These are phyloP conservation scores for Metschnikowia continentalis DNA, from an alignment of 805 yeast species.

Conservation along the genomic window DNA sequence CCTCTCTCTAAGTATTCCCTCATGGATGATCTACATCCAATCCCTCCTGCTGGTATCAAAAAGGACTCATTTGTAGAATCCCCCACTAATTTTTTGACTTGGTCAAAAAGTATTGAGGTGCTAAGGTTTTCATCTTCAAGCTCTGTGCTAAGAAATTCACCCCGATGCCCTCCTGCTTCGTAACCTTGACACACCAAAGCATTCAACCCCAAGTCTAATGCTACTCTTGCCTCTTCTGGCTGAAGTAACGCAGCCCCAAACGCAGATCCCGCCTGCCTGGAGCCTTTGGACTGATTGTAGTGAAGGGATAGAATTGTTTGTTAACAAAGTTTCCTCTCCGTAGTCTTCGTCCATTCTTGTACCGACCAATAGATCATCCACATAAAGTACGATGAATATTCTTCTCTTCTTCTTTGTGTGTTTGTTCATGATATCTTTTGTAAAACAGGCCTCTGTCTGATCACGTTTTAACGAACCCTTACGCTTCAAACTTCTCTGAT, in stretches of 20 bases:
- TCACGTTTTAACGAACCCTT: too few relatives aligned
- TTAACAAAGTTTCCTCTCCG: too few relatives aligned
- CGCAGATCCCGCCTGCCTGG: constrained; percentile 34
- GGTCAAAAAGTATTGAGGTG: constrained; percentile 28
- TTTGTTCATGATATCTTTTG: too few relatives aligned
- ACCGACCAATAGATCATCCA: too few relatives aligned
- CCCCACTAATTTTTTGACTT: constrained; percentile 12
- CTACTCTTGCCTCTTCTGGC: constrained; percentile 37
- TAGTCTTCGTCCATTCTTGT: too few relatives aligned
- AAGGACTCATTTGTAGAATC: constrained; percentile 19
- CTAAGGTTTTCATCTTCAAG: constrained; percentile 31
- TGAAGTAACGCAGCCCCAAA: constrained; percentile 47
- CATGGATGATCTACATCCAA: constrained; percentile 31
- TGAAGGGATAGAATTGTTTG: too few relatives aligned
- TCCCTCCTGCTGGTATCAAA: constrained; percentile 54
- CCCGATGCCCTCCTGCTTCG: constrained; percentile 68
- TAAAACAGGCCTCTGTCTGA: too few relatives aligned
- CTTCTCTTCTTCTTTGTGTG: too few relatives aligned
- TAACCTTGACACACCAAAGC: constrained; percentile 53
- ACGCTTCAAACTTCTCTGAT: too few relatives aligned
- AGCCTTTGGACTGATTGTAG: constrained; percentile 26
- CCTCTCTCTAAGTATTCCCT: constrained; percentile 34
- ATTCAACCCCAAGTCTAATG: constrained; percentile 35
- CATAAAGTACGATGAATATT: too few relatives aligned
- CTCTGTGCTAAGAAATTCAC: constrained; percentile 34